Evolutionary conservation across 768 basidiomycete species (phyloP).

Genomic region (Cantharellus anzutake): DNA sequence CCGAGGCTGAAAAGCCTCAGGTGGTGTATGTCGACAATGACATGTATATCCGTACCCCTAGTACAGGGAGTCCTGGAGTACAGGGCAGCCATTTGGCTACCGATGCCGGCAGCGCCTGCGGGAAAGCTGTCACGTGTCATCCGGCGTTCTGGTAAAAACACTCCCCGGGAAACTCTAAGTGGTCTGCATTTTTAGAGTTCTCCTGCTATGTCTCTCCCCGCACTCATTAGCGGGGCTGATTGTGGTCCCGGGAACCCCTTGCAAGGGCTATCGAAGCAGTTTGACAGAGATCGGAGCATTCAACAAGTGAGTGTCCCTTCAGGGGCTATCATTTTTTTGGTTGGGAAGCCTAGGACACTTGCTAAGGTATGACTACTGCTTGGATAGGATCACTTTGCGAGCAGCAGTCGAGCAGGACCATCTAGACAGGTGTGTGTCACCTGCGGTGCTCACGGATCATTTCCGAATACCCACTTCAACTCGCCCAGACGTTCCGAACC

Average conservation of each 20-base stretch:
- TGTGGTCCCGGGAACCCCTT: constrained; percentile 78
- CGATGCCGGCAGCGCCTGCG: no score
- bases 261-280: constrained; percentile 57
- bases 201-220: constrained; percentile 49
- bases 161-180: no score
- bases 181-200: no score
- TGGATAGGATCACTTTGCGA: constrained; percentile 49
- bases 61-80: no score
- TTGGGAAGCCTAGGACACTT: neutral
- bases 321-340: neutral
- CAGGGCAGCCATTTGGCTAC: no score
- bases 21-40: no score
- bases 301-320: constrained; percentile 39
- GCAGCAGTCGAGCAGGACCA: constrained; percentile 29
- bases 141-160: no score
- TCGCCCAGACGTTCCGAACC: neutral
- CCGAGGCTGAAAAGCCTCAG: no score
- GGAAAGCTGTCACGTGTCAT: no score
- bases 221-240: constrained; percentile 57
- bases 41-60: no score
- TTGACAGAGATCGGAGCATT: constrained; percentile 58
- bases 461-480: neutral
- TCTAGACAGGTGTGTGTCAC: constrained; percentile 20
- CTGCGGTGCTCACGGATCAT: neutral
- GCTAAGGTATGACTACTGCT: neutral